Base-by-base conservation (phyloP, 495 filamentous ascomycete genomes). In the Xeromyces bisporus region DNA sequence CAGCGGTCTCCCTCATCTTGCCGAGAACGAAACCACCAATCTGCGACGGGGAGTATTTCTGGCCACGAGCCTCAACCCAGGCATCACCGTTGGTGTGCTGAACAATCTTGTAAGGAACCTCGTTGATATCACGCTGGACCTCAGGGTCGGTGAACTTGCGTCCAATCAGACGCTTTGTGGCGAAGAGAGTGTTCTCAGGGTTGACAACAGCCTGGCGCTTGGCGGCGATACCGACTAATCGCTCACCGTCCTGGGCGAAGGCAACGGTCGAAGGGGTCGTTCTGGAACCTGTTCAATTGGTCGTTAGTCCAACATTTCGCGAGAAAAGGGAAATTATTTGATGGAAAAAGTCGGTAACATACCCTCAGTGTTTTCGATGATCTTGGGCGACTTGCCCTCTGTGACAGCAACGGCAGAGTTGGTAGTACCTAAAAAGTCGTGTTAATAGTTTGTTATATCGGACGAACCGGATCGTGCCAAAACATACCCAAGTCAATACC, bases 151-250 rank as follows among this genome's bases (percentile, higher is more conserved):
- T 89, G 68, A 85, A 97, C 67, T 96, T 96, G 51, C 89, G 84
- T 43, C 89, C 89, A 53, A 97, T 97, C 53, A 97, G 75, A 74
- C 89, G 84, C 77, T 97, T 97, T 37, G 89, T 97, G 60, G 89
- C 89, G 54, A 97, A 97, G 29, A 97, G 75, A 29, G 89, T 97
- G 64, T 97, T 96, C 59, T 97, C 89, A 2, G 89, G 89, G 69
- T 97, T 97, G 44, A 97, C 91, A 44, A 96, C 91, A 29, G 89
- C 89, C 61, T 97, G 89, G 51, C 89, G 87, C 73, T 97, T 97
- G 40, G 89, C 89, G 29, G 89, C 83, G 43, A 96, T 84, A 79
- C 89, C 89, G 41, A 97, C 89, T 35, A 97, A 64, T 39, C 91
- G 80, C 71, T 97, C 89, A 36, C 91, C 91, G 59, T 93, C 85